These are phyloP conservation scores for Trichomonascaceae sp. DNA, from an alignment of 1,139 yeast species.

Conservation along the genomic window DNA sequence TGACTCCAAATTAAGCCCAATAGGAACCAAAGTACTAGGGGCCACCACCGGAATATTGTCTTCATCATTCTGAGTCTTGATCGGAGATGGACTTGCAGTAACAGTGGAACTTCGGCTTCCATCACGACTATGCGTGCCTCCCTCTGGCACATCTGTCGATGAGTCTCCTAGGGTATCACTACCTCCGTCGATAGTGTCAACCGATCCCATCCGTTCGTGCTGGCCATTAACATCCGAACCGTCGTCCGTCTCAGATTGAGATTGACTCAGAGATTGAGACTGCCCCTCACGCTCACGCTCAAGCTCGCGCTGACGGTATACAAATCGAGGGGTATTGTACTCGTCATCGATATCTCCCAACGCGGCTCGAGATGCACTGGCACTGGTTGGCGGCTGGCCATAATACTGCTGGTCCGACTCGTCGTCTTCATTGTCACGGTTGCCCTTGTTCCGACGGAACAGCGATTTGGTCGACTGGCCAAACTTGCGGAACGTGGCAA, in stretches of 20 bases:
- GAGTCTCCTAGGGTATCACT: background rate
- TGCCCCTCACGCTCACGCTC: too few relatives aligned
- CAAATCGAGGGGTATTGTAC: too few relatives aligned
- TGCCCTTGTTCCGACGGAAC: slow-evolving; percentile 4
- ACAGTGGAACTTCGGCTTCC: too few relatives aligned
- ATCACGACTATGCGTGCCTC: too few relatives aligned
- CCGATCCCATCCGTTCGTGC: background rate
- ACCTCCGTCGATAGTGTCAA: background rate
- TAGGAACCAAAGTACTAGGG: background rate
- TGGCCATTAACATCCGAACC: too few relatives aligned
- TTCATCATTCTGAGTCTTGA: background rate
- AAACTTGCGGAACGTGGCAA: slow-evolving; percentile 15
- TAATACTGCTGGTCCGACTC: background rate
- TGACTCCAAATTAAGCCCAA: too few relatives aligned
- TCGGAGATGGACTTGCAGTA: background rate
- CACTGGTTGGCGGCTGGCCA: background rate
- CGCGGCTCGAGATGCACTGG: background rate
- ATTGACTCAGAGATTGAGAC: background rate
- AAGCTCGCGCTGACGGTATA: too few relatives aligned
- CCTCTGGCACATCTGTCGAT: background rate
- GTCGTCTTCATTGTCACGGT: background rate
- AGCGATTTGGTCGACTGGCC: slow-evolving; percentile 9
- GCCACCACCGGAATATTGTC: background rate
- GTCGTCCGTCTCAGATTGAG: background rate
- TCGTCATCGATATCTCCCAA: too few relatives aligned